Base-by-base conservation (phyloP, 2,329 filamentous ascomycete genomes). In the Exophiala sp. region DNA sequence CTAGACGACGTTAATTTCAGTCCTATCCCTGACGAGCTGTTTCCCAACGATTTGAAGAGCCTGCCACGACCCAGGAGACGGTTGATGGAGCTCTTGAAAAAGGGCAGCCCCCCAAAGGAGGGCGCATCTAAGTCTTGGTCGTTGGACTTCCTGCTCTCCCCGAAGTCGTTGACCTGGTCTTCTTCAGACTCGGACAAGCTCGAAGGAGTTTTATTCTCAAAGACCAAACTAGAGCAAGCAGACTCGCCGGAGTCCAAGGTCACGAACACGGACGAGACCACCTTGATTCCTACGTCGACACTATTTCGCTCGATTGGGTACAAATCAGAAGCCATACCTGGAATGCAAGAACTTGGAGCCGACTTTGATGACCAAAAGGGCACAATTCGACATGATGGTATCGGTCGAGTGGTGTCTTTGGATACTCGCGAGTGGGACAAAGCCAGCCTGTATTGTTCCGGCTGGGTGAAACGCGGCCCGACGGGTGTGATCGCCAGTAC, bases 221-320 rank as follows among this genome's bases (percentile, higher is more conserved):
- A 50, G 69, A 91, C 71, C 52, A 67, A 70, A 54, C 68, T 73
- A 6, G 73, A 75, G 35, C 69, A 79, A 43, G 63, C 78, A 66
- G 54, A 83, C 78, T 72, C 80, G 77, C 67, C 76, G 24, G 66
- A 68, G 34, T 73, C 79, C 7, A 71, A 67, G 47, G 67, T 75
- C 2, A 83, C 79, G 0, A 79, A 76, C 0, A 72, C 81, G 55
- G 73, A 63, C 2, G 69, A 70, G 3, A 65, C 72, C 1, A 54
- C 79, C 2, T 68, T 77, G 3, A 63, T 95, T 4, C 77, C 82
- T 0, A 84, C 90, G 0, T 79, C 84, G 5, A 68, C 92, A 3
- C 91, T 89, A 12, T 96, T 99, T 72, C 84, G 91, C 14, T 95
- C 90, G n/a, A 91, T 99, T 40, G 94, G 94, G 5, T 99, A 99